Conservation (phyloP, 2,329 filamentous ascomycete genomes). For the Alternaria incomplexa region DNA sequence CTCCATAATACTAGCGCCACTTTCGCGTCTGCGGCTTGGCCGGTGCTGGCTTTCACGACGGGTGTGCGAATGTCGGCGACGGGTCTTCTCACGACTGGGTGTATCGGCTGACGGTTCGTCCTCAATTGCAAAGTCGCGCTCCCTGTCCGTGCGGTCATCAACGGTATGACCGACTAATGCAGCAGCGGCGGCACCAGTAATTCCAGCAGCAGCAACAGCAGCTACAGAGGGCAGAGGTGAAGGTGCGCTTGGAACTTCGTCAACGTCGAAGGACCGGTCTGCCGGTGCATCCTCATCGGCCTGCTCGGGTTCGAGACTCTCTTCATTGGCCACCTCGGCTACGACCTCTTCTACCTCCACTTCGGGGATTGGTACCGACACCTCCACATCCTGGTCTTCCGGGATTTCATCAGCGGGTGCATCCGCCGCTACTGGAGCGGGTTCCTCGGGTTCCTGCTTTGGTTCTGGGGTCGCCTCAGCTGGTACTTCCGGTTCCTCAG, state of each 20-base stretch:
- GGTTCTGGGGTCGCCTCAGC: background rate
- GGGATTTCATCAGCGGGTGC: background rate
- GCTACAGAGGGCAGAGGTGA: background rate
- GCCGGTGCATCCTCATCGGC: background rate
- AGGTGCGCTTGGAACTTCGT: background rate
- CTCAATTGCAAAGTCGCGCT: constrained; percentile 36
- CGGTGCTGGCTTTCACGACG: constrained; percentile 35
- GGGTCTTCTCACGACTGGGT: constrained; percentile 32
- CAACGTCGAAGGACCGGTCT: constrained; percentile 2
- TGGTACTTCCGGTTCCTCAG: background rate
- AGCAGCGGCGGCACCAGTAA: background rate
- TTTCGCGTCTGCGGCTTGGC: constrained; percentile 39
- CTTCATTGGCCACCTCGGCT: background rate
- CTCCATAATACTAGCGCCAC: constrained; percentile 38
- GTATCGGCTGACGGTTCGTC: constrained; percentile 29
- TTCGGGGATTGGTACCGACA: background rate
- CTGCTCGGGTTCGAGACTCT: background rate
- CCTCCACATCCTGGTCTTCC: background rate
- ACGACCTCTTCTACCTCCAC: background rate
- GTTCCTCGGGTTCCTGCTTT: background rate
- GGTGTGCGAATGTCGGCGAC: constrained; percentile 39
- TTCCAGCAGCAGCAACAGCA: background rate
- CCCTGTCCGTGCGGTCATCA: constrained; percentile 11
- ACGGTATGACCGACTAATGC: background rate
- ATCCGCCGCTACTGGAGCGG: background rate